A percentile compares a stretch with the other conserved stretches of the same genome.
These are phyloP conservation scores for Nemania sp. DNA, from an alignment of 2,329 filamentous ascomycete genomes.

Conservation along the genomic window DNA sequence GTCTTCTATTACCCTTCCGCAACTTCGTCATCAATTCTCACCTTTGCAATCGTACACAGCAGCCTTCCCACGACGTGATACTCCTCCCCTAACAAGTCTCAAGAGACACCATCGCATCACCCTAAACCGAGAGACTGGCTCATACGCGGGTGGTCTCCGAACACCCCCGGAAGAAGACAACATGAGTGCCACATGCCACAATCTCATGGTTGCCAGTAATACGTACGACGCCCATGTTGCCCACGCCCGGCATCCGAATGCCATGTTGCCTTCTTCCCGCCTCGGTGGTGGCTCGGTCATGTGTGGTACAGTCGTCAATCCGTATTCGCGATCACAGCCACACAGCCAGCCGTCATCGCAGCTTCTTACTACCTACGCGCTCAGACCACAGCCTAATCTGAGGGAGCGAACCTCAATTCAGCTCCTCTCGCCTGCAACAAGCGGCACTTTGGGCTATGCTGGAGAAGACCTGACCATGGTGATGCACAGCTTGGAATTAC, in stretches of 20 bases:
- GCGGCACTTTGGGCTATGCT: constrained; percentile 35
- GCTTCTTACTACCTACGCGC: constrained; percentile 22
- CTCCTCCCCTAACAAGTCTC: constrained; percentile 23
- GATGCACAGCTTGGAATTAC: constrained; percentile 70
- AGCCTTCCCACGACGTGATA: constrained; percentile 28
- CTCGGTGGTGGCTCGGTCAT: constrained; percentile 38
- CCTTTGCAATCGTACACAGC: constrained; percentile 34
- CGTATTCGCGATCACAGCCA: constrained; percentile 40
- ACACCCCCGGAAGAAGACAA: constrained; percentile 57
- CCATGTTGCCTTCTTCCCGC: constrained; percentile 43
- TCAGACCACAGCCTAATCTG: constrained; percentile 30
- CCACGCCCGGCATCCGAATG: constrained; percentile 46
- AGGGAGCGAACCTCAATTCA: constrained; percentile 41
- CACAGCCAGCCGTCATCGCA: constrained; percentile 42
- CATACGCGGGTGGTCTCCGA: constrained; percentile 48
- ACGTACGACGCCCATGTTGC: constrained; percentile 52
- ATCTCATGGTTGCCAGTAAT: constrained; percentile 46
- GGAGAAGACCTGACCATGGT: constrained; percentile 52
- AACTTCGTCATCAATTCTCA: constrained; percentile 34
- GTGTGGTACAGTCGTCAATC: constrained; percentile 41
- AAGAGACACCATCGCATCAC: constrained; percentile 31
- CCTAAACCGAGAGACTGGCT: constrained; percentile 34
- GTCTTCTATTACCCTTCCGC: constrained; percentile 38
- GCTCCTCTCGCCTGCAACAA: constrained; percentile 46
- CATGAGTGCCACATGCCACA: constrained; percentile 59